These are phyloP conservation scores for Babesia ovis DNA, from an alignment of 169 alveolate species.

Conservation along the genomic window DNA sequence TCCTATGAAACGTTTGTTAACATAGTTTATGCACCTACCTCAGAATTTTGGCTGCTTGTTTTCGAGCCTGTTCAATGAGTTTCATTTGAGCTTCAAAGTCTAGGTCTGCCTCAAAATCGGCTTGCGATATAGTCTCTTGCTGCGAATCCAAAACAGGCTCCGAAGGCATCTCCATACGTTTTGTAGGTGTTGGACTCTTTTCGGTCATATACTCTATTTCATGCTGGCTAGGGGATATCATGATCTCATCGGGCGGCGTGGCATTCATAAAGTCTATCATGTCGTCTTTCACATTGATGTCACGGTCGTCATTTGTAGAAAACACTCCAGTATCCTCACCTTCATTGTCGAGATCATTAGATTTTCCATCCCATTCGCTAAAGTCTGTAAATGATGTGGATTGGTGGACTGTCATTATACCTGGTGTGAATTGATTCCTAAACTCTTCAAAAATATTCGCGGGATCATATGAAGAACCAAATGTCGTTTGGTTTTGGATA, in stretches of 20 bases:
- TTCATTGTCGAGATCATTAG: background rate
- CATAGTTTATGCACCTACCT: slow-evolving; percentile 18
- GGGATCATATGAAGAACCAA: slow-evolving; percentile 5
- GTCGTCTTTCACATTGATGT: background rate
- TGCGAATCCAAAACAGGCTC: background rate
- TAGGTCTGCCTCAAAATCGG: background rate
- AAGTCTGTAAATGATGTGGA: slow-evolving; percentile 3
- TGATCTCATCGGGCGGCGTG: slow-evolving; percentile 33
- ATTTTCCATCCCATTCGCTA: slow-evolving; percentile 7
- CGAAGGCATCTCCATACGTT: background rate
- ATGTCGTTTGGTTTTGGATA: slow-evolving; percentile 33
- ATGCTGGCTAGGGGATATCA: background rate
- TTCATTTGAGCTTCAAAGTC: slow-evolving; percentile 34
- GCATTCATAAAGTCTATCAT: slow-evolving; percentile 45
- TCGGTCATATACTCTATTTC: background rate
- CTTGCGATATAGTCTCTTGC: background rate
- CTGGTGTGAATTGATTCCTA: slow-evolving; percentile 45
- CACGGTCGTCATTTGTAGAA: background rate
- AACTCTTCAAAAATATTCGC: slow-evolving; percentile 30
- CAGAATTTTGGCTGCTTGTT: slow-evolving; percentile 61
- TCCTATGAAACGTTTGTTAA: background rate
- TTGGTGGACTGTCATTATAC: background rate
- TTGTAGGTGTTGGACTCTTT: background rate
- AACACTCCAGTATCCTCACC: background rate
- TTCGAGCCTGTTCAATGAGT: slow-evolving; percentile 63